phyloP scores from a whole-genome alignment of 345 rosid species.

The Camelina neglecta region DNA sequence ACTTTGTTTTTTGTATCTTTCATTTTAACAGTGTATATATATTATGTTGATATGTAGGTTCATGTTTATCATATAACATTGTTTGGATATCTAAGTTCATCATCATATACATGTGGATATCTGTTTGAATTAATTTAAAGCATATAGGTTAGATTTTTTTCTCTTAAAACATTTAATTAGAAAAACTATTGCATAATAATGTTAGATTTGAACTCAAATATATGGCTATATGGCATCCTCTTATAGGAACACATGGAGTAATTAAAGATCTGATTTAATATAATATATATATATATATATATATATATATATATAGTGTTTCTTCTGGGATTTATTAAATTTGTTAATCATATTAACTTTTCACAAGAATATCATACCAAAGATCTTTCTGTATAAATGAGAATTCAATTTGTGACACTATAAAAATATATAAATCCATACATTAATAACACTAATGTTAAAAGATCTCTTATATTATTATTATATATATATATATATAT shows the following conservation, averaged over 20 bases:
- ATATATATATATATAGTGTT: no score
- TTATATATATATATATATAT: no score
- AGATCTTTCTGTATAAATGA: neutral
- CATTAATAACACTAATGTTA: no score
- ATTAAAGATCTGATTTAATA: neutral
- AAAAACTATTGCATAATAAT: neutral
- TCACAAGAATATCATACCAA: neutral
- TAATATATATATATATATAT: no score
- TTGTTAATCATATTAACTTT: neutral
- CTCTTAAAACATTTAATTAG: neutral
- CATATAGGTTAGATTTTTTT: neutral
- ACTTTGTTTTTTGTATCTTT: neutral
- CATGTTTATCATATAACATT: no score
- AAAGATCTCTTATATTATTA: no score
- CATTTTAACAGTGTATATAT: no score
- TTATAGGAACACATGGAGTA: neutral
- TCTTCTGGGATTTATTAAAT: neutral
- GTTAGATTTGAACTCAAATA: neutral
- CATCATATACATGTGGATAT: neutral
- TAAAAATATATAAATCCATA: no score
- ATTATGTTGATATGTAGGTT: neutral
- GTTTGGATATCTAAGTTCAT: neutral
- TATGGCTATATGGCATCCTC: neutral
- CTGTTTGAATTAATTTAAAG: neutral
- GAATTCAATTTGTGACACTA: no score